phyloP scores from a whole-genome alignment of 345 rosid genomes.

The Eucalyptus rudis region DNA sequence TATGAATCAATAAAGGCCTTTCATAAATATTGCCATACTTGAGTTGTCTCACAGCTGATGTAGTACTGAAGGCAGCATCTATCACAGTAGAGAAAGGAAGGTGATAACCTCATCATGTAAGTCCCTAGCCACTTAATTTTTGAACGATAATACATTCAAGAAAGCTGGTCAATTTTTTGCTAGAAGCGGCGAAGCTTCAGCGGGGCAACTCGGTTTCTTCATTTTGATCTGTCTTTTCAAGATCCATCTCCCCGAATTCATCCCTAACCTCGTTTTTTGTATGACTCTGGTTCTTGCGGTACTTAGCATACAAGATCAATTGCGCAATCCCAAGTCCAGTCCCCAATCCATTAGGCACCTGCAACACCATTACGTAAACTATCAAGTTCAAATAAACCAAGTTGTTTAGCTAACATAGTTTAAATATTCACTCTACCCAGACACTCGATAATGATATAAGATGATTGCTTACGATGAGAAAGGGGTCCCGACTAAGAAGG shows the following conservation, averaged over 20 bases:
- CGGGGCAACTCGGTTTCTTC: not conserved
- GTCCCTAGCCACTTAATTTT: not conserved
- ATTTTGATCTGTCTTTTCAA: not conserved
- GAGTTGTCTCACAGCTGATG: not conserved
- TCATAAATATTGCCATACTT: not conserved
- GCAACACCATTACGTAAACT: not conserved
- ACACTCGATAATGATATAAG: not conserved
- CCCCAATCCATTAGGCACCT: conserved; percentile 28
- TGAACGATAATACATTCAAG: not conserved
- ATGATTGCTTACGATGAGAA: conserved; percentile 13
- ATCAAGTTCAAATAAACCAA: not conserved
- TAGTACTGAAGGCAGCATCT: not conserved
- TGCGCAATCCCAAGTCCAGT: conserved; percentile 15
- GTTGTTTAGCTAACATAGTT: not conserved
- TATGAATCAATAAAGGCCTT: not conserved
- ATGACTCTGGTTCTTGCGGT: conserved; percentile 3
- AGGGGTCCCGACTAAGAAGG: conserved; percentile 20
- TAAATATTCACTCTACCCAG: not conserved
- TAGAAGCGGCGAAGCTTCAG: not conserved
- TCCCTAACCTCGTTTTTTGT: not conserved
- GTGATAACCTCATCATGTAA: not conserved
- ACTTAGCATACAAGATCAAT: conserved; percentile 16
- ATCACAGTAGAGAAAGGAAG: not conserved
- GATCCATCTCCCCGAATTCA: not conserved
- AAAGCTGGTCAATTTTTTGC: not conserved